These are phyloP conservation scores for Knoxdaviesia capensis DNA, from an alignment of 2,329 filamentous ascomycete species.

Conservation along the genomic window DNA sequence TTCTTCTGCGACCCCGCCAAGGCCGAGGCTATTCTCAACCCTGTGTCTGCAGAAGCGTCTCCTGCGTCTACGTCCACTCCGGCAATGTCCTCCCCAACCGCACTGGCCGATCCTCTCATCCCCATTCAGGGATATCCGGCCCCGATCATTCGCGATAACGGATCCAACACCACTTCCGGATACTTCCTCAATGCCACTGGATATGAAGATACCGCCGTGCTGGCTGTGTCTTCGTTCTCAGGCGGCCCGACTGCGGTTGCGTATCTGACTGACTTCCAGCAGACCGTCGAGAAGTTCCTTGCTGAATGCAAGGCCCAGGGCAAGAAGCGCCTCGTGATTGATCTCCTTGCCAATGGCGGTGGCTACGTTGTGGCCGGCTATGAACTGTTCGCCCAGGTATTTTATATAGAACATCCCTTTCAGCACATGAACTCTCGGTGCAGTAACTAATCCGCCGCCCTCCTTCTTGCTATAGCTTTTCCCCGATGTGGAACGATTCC, in stretches of 20 bases:
- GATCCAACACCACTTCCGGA: constrained; percentile 11
- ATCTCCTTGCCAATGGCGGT: constrained; percentile 36
- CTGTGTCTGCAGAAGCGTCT: constrained; percentile 10
- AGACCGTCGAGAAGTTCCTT: constrained; percentile 11
- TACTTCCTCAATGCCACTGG: constrained; percentile 16
- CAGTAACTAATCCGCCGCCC: neutral
- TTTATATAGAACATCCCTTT: constrained; percentile 16
- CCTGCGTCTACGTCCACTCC: constrained; percentile 9
- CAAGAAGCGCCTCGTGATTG: constrained; percentile 40
- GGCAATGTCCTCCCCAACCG: constrained; percentile 1
- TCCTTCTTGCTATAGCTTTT: constrained; percentile 17
- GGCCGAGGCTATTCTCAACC: constrained; percentile 6
- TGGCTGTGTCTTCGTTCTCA: constrained; percentile 10
- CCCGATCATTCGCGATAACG: constrained; percentile 11
- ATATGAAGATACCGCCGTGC: constrained; percentile 14
- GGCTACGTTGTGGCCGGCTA: constrained; percentile 39
- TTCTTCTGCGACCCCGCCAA: constrained; percentile 12
- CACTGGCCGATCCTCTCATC: neutral
- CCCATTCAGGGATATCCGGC: constrained; percentile 10
- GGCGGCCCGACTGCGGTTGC: constrained; percentile 5
- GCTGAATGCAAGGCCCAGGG: constrained; percentile 18
- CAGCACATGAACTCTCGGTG: neutral
- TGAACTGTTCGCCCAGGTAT: constrained; percentile 38
- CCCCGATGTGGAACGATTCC: constrained; percentile 26
- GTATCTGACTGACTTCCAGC: constrained; percentile 12